Conservation (phyloP, 2,329 filamentous ascomycete genomes). For the Ceratocystis papillata region DNA sequence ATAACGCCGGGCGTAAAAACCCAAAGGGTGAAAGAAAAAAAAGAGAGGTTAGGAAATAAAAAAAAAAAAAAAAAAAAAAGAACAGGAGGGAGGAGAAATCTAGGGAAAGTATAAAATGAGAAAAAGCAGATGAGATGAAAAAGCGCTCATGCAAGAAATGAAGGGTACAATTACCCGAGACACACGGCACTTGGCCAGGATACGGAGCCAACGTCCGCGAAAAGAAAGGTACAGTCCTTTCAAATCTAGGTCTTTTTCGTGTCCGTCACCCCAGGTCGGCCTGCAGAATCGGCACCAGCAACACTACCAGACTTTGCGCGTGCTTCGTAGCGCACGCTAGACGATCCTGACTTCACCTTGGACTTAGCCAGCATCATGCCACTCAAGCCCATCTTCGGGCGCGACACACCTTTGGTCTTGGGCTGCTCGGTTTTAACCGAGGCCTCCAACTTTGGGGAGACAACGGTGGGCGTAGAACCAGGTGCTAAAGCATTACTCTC, state of each 20-base stretch:
- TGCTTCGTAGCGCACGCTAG: neutral
- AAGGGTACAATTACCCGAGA: neutral
- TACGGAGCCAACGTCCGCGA: neutral
- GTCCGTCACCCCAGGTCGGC: neutral
- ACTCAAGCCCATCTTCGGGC: neutral
- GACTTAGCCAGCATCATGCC: conserved; percentile 13
- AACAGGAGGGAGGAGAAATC: neutral
- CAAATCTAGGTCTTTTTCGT: neutral
- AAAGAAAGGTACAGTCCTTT: neutral
- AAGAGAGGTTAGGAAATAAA: neutral
- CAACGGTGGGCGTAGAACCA: neutral
- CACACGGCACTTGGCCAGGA: neutral
- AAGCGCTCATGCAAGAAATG: neutral
- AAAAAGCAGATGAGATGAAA: neutral
- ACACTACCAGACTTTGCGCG: neutral
- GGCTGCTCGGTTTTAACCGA: neutral
- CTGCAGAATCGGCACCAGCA: neutral
- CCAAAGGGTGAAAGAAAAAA: neutral
- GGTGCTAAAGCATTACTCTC: neutral
- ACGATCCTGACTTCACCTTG: neutral
- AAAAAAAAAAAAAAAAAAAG: neutral
- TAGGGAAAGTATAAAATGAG: too few relatives aligned
- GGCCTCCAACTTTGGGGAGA: neutral
- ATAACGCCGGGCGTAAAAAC: too few relatives aligned
- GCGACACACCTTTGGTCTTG: neutral